Conservation (phyloP, 176 grass and related monocot species). For the Avena insularis region DNA sequence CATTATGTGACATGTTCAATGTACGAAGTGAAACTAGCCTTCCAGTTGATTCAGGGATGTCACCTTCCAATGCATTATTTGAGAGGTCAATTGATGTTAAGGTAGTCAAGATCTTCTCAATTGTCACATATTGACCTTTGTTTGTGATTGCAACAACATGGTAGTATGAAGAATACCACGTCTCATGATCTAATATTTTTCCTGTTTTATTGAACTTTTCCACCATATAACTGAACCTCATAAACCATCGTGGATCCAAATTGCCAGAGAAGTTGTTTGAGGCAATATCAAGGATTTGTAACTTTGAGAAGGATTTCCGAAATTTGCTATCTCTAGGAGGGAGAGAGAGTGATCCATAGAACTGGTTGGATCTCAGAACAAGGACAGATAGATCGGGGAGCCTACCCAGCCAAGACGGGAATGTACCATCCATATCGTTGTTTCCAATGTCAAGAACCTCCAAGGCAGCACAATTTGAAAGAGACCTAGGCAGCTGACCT, state of each 20-base stretch:
- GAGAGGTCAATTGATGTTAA: neutral
- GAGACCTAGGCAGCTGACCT: conserved; percentile 25
- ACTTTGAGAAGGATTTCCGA: neutral
- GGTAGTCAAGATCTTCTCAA: neutral
- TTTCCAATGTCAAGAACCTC: conserved; percentile 45
- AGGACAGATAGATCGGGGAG: conserved; percentile 40
- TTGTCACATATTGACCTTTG: neutral
- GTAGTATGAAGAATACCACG: neutral
- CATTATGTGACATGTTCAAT: neutral
- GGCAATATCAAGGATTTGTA: conserved; percentile 48
- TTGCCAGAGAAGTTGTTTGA: conserved; percentile 44
- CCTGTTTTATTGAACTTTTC: neutral
- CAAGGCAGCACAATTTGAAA: neutral
- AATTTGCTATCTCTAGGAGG: too few relatives aligned
- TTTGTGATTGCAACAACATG: neutral
- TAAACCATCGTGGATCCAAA: neutral
- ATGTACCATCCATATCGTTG: conserved; percentile 32
- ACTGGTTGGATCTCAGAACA: conserved; percentile 46
- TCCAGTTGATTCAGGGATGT: neutral
- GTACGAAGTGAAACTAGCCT: neutral
- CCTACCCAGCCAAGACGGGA: conserved; percentile 28
- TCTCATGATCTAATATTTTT: neutral
- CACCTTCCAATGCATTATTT: neutral
- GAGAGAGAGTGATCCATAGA: conserved; percentile 31
- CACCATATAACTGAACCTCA: neutral